Conservation (phyloP, 169 alveolate species). For the Eimeria sp. region DNA sequence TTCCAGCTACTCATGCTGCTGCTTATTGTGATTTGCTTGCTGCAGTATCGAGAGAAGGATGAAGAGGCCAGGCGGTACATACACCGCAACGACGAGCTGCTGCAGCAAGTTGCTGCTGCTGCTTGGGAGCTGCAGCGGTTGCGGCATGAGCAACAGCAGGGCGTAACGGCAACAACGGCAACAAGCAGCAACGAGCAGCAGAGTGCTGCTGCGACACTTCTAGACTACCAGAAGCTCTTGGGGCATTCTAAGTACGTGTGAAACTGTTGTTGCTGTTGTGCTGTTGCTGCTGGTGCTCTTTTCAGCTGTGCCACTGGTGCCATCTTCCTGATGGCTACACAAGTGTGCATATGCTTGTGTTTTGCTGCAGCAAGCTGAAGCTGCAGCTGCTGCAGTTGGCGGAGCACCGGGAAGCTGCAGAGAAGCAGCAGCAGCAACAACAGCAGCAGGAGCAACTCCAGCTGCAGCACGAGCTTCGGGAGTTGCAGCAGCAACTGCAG, state of each 20-base stretch:
- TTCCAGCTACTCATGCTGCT: background rate
- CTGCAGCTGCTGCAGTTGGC: constrained; percentile 80
- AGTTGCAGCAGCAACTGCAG: constrained; percentile 71
- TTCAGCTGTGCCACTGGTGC: background rate
- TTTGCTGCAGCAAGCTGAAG: constrained; percentile 67
- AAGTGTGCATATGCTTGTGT: background rate
- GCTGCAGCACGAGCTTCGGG: constrained; percentile 66
- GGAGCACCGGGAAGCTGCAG: constrained; percentile 73
- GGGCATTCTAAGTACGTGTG: background rate
- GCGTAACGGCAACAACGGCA: constrained; percentile 4
- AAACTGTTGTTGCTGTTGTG: constrained; percentile 30
- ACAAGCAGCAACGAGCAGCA: constrained; percentile 16
- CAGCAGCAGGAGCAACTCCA: constrained; percentile 57
- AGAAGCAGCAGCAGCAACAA: constrained; percentile 75
- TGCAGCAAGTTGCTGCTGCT: constrained; percentile 70
- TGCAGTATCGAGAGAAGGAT: constrained; percentile 69
- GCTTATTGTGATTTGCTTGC: background rate
- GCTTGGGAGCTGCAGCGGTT: background rate
- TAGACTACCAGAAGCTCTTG: constrained; percentile 28
- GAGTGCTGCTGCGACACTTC: constrained; percentile 4
- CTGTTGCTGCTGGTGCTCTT: background rate
- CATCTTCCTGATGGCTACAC: background rate
- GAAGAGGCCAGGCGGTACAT: constrained; percentile 64
- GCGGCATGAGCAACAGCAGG: constrained; percentile 33
- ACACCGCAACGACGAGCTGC: constrained; percentile 79